Evolutionary conservation across 805 yeast genomes (phyloP).

Genomic region (Yarrowia sp.): DNA sequence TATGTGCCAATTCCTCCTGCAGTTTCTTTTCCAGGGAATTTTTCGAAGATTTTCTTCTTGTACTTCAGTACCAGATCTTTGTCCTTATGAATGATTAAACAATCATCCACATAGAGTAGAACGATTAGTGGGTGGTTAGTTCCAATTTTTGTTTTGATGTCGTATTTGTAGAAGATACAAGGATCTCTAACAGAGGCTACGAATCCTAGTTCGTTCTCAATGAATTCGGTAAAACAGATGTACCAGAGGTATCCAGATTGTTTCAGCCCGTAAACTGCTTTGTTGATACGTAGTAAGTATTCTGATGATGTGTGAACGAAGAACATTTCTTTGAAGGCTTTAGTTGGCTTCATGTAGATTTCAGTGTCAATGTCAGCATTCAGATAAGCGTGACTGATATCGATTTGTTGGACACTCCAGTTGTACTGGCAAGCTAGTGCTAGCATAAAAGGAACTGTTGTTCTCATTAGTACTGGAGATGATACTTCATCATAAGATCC

Average conservation of each 20-base stretch:
- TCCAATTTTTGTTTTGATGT: too few species aligned
- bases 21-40: background rate
- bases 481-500: background rate
- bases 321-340: background rate
- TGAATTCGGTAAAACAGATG: background rate
- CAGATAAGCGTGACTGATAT: background rate
- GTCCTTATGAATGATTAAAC: background rate
- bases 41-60: background rate
- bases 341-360: background rate
- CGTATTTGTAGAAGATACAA: too few species aligned
- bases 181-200: too few species aligned
- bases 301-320: background rate
- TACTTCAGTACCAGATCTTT: background rate
- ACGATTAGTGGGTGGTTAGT: background rate
- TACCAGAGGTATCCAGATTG: constrained; percentile 2
- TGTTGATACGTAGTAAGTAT: background rate
- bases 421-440: background rate
- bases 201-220: too few species aligned
- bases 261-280: background rate
- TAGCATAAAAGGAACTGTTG: background rate
- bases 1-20: background rate
- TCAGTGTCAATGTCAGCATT: background rate
- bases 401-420: background rate
- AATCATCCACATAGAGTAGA: background rate
- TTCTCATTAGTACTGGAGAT: background rate